Evolutionary conservation across 2,329 filamentous ascomycete genomes (phyloP).

Genomic region (Colletotrichum euphorbiae): DNA sequence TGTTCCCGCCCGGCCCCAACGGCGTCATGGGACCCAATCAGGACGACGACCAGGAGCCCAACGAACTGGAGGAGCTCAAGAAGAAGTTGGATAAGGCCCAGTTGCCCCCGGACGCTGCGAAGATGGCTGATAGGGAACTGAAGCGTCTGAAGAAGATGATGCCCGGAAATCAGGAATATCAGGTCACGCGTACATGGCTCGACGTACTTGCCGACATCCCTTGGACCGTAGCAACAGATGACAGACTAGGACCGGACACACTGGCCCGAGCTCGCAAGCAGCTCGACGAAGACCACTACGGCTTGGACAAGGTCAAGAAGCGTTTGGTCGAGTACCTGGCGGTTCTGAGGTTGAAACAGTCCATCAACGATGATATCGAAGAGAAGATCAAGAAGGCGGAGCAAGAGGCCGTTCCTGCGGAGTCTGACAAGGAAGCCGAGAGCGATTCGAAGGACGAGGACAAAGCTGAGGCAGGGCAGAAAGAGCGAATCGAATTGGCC

Average conservation of each 20-base stretch:
- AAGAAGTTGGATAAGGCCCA: constrained; percentile 86
- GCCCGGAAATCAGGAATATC: constrained; percentile 94
- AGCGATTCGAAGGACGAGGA: constrained; percentile 51
- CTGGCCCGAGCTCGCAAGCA: constrained; percentile 85
- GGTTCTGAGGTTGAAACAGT: constrained; percentile 94
- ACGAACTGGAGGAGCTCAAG: constrained; percentile 91
- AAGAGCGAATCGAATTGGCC: constrained; percentile 53
- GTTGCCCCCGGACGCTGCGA: constrained; percentile 85
- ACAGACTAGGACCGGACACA: constrained; percentile 85
- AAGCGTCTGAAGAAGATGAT: constrained; percentile 94
- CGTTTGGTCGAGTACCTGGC: constrained; percentile 93
- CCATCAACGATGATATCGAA: constrained; percentile 85
- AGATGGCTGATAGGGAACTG: constrained; percentile 90
- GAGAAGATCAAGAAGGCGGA: constrained; percentile 78
- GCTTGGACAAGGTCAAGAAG: constrained; percentile 97
- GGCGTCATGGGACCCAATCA: constrained; percentile 56
- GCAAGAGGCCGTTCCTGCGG: constrained; percentile 59
- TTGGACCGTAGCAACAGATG: constrained; percentile 86
- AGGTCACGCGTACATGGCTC: constrained; percentile 91
- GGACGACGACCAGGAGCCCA: constrained; percentile 82
- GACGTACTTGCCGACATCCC: constrained; percentile 95
- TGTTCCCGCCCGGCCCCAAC: constrained; percentile 41
- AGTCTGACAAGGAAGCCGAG: constrained; percentile 44
- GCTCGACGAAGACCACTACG: constrained; percentile 95
- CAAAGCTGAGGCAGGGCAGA: constrained; percentile 38